Evolutionary conservation across 768 basidiomycete genomes (phyloP).

Genomic region (Amanita pallidorosea): DNA sequence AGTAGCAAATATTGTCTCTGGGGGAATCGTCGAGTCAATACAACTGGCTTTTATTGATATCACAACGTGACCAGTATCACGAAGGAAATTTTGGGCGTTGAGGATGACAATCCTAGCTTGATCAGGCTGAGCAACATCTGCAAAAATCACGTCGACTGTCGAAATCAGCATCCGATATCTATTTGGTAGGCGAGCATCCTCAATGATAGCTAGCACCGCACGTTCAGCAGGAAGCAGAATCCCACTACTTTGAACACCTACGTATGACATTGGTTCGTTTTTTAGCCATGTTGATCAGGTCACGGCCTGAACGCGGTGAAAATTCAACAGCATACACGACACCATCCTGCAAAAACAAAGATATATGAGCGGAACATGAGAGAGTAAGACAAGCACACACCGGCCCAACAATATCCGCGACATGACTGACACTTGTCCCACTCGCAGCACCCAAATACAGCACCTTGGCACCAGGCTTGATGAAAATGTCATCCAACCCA

Average conservation of each 20-base stretch:
- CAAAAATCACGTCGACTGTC: slow-evolving; percentile 94
- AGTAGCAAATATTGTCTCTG: slow-evolving; percentile 80
- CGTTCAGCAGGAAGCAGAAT: not conserved
- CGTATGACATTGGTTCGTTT: slow-evolving; percentile 98
- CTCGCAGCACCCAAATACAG: slow-evolving; percentile 96
- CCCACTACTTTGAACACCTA: slow-evolving; percentile 27
- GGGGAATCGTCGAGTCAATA: slow-evolving; percentile 91
- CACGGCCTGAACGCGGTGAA: slow-evolving; percentile 91
- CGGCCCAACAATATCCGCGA: slow-evolving; percentile 97
- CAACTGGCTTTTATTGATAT: slow-evolving; percentile 99
- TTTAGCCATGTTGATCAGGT: slow-evolving; percentile 98
- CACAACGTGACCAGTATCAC: slow-evolving; percentile 83
- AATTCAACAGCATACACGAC: slow-evolving; percentile 98
- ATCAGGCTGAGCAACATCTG: slow-evolving; percentile 97
- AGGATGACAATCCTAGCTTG: slow-evolving; percentile 93
- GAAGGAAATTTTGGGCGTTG: slow-evolving; percentile 94
- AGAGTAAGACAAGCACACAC: slow-evolving; percentile 29
- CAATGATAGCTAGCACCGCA: slow-evolving; percentile 66
- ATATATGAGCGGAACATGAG: slow-evolving; percentile 1
- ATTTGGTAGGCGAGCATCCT: slow-evolving; percentile 94
- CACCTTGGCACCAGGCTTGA: slow-evolving; percentile 90
- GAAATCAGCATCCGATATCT: slow-evolving; percentile 96
- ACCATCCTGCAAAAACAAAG: slow-evolving; percentile 53
- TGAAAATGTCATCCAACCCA: slow-evolving; percentile 89
- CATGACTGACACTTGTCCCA: slow-evolving; percentile 97